phyloP scores from a whole-genome alignment of 2,329 filamentous ascomycete species.

The Diplodia scrobiculata region DNA sequence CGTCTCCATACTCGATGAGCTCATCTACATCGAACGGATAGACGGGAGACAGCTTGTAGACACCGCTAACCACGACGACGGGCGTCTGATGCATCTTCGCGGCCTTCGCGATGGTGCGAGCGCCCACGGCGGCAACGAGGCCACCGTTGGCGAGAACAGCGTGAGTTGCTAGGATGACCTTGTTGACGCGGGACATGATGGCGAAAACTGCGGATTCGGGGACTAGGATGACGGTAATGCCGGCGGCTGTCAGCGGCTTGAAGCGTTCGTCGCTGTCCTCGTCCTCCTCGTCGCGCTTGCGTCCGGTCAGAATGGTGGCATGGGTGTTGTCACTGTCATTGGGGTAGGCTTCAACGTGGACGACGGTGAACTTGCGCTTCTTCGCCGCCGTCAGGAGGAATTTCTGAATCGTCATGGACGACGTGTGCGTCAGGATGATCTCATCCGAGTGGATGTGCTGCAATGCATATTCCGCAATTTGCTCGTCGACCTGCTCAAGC shows the following conservation, averaged over 20 bases:
- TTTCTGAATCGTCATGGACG: slow-evolving; percentile 81
- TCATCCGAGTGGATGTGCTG: slow-evolving; percentile 94
- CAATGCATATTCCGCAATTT: slow-evolving; percentile 84
- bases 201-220: slow-evolving; percentile 85
- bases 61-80: slow-evolving; percentile 84
- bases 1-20: slow-evolving; percentile 83
- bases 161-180: slow-evolving; percentile 87
- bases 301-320: slow-evolving; percentile 61
- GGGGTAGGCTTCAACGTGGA: slow-evolving; percentile 74
- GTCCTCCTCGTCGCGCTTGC: slow-evolving; percentile 48
- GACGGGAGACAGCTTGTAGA: slow-evolving; percentile 91
- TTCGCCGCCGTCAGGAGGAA: slow-evolving; percentile 85
- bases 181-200: slow-evolving; percentile 93
- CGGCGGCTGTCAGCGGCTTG: slow-evolving; percentile 76
- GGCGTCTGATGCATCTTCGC: slow-evolving; percentile 80
- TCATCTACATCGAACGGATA: slow-evolving; percentile 81
- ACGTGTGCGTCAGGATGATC: slow-evolving; percentile 85
- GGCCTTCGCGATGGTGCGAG: slow-evolving; percentile 77
- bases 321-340: slow-evolving; percentile 69
- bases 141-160: slow-evolving; percentile 87
- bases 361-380: slow-evolving; percentile 88
- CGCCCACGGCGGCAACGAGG: slow-evolving; percentile 81
- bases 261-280: slow-evolving; percentile 60
- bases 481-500: slow-evolving; percentile 86
- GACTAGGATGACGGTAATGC: slow-evolving; percentile 80